Percentiles rank a stretch among this genome's conserved stretches.
Conservation (phyloP, 495 filamentous ascomycete genomes). For the Bombardia bombarda region DNA sequence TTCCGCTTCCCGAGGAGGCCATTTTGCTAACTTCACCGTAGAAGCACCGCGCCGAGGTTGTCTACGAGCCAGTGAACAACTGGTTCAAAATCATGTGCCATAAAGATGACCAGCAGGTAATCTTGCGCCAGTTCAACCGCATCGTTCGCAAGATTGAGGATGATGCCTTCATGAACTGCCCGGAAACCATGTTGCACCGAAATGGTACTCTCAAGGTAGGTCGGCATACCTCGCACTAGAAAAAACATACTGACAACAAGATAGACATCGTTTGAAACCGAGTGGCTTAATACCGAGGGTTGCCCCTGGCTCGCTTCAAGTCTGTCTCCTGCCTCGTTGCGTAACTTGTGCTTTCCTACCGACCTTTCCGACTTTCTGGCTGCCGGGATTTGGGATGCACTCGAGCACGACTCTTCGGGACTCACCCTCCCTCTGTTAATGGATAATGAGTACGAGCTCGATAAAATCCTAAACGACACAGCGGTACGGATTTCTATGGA, state of each 20-base stretch:
- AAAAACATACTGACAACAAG: background rate
- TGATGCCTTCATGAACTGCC: conserved; percentile 9
- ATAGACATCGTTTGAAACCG: conserved; percentile 5
- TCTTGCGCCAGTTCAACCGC: conserved; percentile 12
- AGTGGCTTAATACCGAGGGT: no score
- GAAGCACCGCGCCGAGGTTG: conserved; percentile 15
- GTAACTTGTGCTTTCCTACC: background rate
- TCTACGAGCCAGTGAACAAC: conserved; percentile 18
- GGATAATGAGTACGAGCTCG: conserved; percentile 8
- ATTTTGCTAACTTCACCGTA: no score
- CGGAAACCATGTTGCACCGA: conserved; percentile 16
- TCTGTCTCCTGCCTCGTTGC: no score
- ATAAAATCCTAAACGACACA: conserved; percentile 16
- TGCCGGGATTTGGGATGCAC: no score
- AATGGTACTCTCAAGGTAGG: conserved; percentile 14
- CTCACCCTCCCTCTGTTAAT: conserved; percentile 11
- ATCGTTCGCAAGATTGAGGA: conserved; percentile 11
- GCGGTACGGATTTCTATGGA: conserved; percentile 16
- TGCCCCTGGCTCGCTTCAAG: no score
- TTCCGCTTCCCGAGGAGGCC: no score
- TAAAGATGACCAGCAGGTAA: conserved; percentile 10
- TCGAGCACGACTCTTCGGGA: conserved; percentile 7
- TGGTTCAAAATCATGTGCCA: conserved; percentile 27
- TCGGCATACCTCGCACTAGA: background rate
- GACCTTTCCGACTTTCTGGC: no score